These are phyloP conservation scores for Saccharomycopsis crataegensis DNA, from an alignment of 1,139 yeast genomes.

Conservation along the genomic window DNA sequence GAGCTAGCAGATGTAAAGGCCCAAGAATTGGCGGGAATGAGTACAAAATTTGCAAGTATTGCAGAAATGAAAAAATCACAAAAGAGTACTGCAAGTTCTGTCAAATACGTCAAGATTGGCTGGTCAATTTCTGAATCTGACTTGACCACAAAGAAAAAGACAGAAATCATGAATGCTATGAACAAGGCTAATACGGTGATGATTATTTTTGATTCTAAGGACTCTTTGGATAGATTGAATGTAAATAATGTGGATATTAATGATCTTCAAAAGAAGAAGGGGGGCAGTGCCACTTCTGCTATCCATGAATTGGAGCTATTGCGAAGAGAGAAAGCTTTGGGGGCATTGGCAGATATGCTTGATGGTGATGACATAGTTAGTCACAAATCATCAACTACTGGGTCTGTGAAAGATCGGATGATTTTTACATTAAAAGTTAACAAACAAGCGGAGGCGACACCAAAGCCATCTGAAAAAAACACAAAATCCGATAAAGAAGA, in stretches of 20 bases:
- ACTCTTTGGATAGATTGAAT: not conserved
- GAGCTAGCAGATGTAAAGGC: slow-evolving; percentile 30
- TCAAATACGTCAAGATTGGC: slow-evolving; percentile 12
- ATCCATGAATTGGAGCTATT: slow-evolving; percentile 10
- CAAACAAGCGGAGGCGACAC: not conserved
- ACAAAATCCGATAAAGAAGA: not conserved
- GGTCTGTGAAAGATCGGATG: slow-evolving; percentile 3
- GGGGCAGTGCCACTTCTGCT: not conserved
- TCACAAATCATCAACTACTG: not conserved
- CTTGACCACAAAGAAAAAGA: slow-evolving; percentile 7
- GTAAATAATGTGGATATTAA: not conserved
- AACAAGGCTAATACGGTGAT: slow-evolving; percentile 5
- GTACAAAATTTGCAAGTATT: slow-evolving; percentile 9
- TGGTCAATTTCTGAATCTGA: slow-evolving; percentile 18
- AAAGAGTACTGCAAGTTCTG: not conserved
- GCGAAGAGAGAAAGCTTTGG: slow-evolving; percentile 15
- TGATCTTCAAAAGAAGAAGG: not conserved
- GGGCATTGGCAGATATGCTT: slow-evolving; percentile 4
- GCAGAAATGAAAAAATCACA: not conserved
- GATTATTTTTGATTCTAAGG: slow-evolving; percentile 12
- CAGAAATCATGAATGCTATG: slow-evolving; percentile 8
- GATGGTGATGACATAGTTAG: not conserved
- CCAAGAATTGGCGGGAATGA: slow-evolving; percentile 24
- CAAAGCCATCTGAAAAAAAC: not conserved
- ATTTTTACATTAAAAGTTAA: slow-evolving; percentile 1